A percentile compares a stretch with the other conserved stretches of the same genome.
phyloP scores from a whole-genome alignment of 257 asterid species.

The Petunia axillaris region DNA sequence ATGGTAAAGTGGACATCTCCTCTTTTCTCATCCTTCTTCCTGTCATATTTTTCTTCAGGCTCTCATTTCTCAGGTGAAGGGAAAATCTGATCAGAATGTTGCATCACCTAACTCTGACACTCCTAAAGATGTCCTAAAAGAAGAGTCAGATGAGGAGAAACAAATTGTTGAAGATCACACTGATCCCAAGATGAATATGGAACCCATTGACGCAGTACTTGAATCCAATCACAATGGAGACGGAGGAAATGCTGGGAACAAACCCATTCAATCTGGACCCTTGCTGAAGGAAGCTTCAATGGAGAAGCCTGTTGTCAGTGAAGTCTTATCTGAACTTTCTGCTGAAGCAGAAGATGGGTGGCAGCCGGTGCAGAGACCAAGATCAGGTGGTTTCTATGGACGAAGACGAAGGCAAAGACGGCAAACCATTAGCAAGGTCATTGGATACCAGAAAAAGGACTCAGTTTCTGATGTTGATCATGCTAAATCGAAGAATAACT shows the following conservation, averaged over 20 bases:
- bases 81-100: slow-evolving; percentile 56
- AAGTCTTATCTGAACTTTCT: slow-evolving; percentile 55
- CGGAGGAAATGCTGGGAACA: slow-evolving; percentile 42
- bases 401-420: slow-evolving; percentile 80
- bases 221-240: slow-evolving; percentile 46
- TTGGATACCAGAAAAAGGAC: slow-evolving; percentile 75
- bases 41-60: slow-evolving; percentile 23
- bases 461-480: slow-evolving; percentile 65
- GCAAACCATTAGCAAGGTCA: slow-evolving; percentile 55
- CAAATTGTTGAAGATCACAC: slow-evolving; percentile 46
- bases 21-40: slow-evolving; percentile 17
- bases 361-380: slow-evolving; percentile 93
- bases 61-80: slow-evolving; percentile 63
- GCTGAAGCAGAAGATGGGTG: slow-evolving; percentile 95
- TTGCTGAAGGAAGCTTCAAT: slow-evolving; percentile 44
- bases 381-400: slow-evolving; percentile 75
- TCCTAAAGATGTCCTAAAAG: slow-evolving; percentile 44
- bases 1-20: slow-evolving; percentile 4
- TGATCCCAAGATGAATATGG: slow-evolving; percentile 39
- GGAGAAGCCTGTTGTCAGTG: slow-evolving; percentile 40
- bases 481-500: slow-evolving; percentile 59
- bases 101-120: slow-evolving; percentile 57
- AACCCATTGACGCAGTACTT: slow-evolving; percentile 40
- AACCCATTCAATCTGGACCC: slow-evolving; percentile 43
- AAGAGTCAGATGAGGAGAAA: slow-evolving; percentile 52